These are phyloP conservation scores for Chlamydomonas incerta DNA, from an alignment of 139 green algal species.

Conservation along the genomic window DNA sequence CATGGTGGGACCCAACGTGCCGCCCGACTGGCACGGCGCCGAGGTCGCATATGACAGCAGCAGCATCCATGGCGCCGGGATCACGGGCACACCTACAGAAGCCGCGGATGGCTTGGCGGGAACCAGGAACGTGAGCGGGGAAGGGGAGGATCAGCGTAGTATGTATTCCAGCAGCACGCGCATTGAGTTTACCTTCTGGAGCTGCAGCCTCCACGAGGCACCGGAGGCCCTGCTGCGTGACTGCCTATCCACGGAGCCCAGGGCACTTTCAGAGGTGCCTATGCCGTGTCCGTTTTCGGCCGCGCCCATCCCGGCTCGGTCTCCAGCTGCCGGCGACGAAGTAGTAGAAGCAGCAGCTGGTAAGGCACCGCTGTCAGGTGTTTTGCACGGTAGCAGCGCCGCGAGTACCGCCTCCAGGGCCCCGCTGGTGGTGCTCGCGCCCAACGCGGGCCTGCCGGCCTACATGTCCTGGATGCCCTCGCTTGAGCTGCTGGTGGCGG, in stretches of 20 bases:
- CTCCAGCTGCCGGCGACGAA: background rate
- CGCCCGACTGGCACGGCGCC: background rate
- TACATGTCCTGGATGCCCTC: slow-evolving; percentile 54
- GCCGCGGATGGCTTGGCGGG: too few species aligned
- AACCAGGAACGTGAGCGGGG: too few species aligned
- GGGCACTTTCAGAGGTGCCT: too few species aligned
- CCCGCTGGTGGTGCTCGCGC: slow-evolving; percentile 31
- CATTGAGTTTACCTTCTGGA: background rate
- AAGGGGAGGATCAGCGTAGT: too few species aligned
- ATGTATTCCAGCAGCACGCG: too few species aligned
- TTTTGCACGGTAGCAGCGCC: background rate
- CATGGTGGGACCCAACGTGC: slow-evolving; percentile 29
- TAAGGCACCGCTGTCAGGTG: background rate
- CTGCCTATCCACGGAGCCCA: too few species aligned
- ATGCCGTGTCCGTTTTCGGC: too few species aligned
- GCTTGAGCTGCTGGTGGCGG: slow-evolving; percentile 38
- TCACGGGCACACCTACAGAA: too few species aligned
- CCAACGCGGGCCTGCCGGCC: slow-evolving; percentile 56
- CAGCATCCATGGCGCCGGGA: too few species aligned
- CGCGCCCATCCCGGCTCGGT: too few species aligned
- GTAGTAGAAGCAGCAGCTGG: background rate
- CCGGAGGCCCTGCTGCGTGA: too few species aligned
- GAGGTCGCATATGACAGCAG: background rate
- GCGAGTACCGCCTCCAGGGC: background rate
- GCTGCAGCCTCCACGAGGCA: background rate